Percentiles rank a stretch among this genome's conserved stretches.
Evolutionary conservation across 371 early-diverging fungal species (phyloP).

Genomic region (Batkoa obscura): DNA sequence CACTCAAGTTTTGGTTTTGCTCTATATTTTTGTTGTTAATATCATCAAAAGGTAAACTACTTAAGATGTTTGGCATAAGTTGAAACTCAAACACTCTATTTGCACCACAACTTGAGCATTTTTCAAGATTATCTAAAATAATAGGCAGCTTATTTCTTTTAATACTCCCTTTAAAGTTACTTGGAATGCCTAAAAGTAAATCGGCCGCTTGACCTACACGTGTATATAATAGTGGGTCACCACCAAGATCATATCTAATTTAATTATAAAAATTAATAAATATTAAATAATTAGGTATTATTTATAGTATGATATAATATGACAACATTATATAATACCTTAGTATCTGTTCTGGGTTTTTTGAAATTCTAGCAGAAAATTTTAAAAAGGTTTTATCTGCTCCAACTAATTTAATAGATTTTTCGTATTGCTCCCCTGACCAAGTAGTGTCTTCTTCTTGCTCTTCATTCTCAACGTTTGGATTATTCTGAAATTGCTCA

Average conservation of each 20-base stretch:
- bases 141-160: background rate
- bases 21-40: no score
- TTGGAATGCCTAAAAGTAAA: background rate
- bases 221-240: background rate
- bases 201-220: background rate
- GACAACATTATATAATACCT: background rate
- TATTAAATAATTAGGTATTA: no score
- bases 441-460: no score
- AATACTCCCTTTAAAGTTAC: no score
- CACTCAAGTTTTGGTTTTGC: background rate
- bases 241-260: background rate
- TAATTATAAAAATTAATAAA: background rate
- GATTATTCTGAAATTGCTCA: background rate
- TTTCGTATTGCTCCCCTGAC: background rate
- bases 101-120: background rate
- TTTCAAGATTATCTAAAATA: background rate
- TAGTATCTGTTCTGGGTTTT: background rate
- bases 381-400: background rate
- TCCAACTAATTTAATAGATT: background rate
- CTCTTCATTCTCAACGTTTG: no score
- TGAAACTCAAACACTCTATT: background rate
- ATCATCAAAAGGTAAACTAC: background rate
- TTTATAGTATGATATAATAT: no score
- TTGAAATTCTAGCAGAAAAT: background rate
- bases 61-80: background rate